phyloP scores from a whole-genome alignment of 2,329 filamentous ascomycete species.

The Salinomyces thailandicus region DNA sequence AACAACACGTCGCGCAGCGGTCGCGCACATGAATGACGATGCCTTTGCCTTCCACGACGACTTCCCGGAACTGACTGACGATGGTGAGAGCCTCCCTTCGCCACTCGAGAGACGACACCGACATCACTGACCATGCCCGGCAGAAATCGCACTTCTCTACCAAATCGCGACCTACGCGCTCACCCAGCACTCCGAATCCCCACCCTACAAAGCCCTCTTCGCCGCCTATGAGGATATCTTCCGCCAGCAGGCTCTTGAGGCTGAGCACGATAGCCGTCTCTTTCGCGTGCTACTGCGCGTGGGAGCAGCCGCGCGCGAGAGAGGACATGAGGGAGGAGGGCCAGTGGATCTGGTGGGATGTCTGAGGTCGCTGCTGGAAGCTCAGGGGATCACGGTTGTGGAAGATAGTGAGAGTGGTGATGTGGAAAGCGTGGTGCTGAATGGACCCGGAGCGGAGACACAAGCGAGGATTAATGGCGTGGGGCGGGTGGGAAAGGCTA shows the following conservation, averaged over 20 bases:
- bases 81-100: constrained; percentile 23
- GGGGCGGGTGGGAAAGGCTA: constrained; percentile 2
- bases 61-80: constrained; percentile 31
- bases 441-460: constrained; percentile 2
- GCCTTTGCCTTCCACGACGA: constrained; percentile 21
- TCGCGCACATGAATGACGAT: constrained; percentile 23
- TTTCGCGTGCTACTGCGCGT: constrained; percentile 71
- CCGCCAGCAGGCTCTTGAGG: constrained; percentile 56
- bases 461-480: constrained; percentile 6
- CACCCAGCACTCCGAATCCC: constrained; percentile 44
- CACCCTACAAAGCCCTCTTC: constrained; percentile 70
- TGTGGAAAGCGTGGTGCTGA: constrained; percentile 18
- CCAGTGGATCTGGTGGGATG: constrained; percentile 16
- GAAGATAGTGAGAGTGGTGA: constrained; percentile 34
- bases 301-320: constrained; percentile 41
- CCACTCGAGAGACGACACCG: neutral
- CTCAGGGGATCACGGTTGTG: constrained; percentile 16
- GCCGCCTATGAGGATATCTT: constrained; percentile 68
- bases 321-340: constrained; percentile 9
- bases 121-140: neutral
- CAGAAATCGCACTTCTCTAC: constrained; percentile 71
- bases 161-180: constrained; percentile 65
- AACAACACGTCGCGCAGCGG: constrained; percentile 1
- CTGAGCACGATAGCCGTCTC: constrained; percentile 64
- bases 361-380: constrained; percentile 19